Evolutionary conservation across 352 stramenopile species (phyloP).

Genomic region (Elongisporangium prolatum): DNA sequence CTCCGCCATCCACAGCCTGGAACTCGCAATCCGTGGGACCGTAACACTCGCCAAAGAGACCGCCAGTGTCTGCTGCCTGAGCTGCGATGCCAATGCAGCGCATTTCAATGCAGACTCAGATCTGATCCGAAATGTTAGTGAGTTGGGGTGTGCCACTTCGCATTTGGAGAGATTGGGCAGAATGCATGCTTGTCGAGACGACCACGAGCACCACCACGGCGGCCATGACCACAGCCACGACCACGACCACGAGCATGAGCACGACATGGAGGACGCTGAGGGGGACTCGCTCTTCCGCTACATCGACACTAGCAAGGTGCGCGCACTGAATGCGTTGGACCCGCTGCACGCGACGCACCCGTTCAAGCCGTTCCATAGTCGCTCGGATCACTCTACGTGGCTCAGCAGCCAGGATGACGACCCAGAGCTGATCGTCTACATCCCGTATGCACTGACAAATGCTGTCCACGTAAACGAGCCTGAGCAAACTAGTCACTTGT

Average conservation of each 20-base stretch:
- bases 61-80: neutral
- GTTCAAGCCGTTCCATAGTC: conserved; percentile 82
- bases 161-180: neutral
- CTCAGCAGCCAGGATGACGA: conserved; percentile 79
- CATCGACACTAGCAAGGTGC: conserved; percentile 86
- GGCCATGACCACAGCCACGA: conserved; percentile 34
- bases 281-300: conserved; percentile 80
- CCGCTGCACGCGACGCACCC: conserved; percentile 53
- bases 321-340: conserved; percentile 71
- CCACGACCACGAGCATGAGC: conserved; percentile 56
- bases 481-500: no score
- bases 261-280: conserved; percentile 66
- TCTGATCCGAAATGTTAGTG: conserved; percentile 10
- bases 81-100: conserved; percentile 2
- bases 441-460: conserved; percentile 56
- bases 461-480: no score
- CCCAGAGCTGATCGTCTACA: conserved; percentile 80
- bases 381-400: conserved; percentile 56
- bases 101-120: conserved; percentile 15
- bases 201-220: conserved; percentile 47
- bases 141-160: neutral
- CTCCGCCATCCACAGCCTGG: conserved; percentile 32
- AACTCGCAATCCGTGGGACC: conserved; percentile 10
- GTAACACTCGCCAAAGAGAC: conserved; percentile 33
- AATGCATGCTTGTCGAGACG: conserved; percentile 30